phyloP scores from a whole-genome alignment of 2,329 filamentous ascomycete genomes.

The Fusarium sp. region DNA sequence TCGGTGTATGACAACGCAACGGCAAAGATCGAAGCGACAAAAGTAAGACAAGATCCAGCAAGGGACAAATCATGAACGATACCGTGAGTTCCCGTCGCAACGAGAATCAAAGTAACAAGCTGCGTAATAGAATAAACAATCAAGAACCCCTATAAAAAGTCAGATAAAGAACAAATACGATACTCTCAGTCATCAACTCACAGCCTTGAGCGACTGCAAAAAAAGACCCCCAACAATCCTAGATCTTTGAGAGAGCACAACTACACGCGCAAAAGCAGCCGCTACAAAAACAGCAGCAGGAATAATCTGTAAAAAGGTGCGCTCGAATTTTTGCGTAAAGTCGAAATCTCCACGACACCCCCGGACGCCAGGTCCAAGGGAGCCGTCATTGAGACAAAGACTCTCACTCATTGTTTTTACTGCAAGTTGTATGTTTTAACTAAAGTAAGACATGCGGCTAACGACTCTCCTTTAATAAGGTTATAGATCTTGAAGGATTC shows the following conservation, averaged over 20 bases:
- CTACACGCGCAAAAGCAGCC: constrained; percentile 49
- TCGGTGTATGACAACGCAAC: constrained; percentile 51
- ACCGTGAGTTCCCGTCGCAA: constrained; percentile 31
- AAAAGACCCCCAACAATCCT: constrained; percentile 51
- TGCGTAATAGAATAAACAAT: constrained; percentile 47
- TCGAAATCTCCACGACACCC: constrained; percentile 63
- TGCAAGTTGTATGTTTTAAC: neutral
- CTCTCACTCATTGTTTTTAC: constrained; percentile 36
- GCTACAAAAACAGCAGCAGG: constrained; percentile 56
- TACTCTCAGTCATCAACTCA: constrained; percentile 29
- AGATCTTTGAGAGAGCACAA: constrained; percentile 48
- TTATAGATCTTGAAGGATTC: neutral
- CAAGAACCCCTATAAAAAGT: constrained; percentile 38
- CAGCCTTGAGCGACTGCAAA: constrained; percentile 50
- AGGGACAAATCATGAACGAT: constrained; percentile 45
- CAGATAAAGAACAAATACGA: neutral
- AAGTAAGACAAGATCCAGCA: constrained; percentile 37
- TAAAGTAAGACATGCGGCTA: neutral
- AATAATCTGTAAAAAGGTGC: constrained; percentile 59
- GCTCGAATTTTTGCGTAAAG: constrained; percentile 63
- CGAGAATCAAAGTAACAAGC: constrained; percentile 48
- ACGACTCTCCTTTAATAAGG: neutral
- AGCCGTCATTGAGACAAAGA: constrained; percentile 52
- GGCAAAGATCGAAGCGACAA: constrained; percentile 48
- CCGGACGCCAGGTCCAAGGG: constrained; percentile 58